Evolutionary conservation across 2,329 filamentous ascomycete genomes (phyloP), one percentile per base, ranked within the genome.

Genomic region (Trichoderma endophyticum): DNA sequence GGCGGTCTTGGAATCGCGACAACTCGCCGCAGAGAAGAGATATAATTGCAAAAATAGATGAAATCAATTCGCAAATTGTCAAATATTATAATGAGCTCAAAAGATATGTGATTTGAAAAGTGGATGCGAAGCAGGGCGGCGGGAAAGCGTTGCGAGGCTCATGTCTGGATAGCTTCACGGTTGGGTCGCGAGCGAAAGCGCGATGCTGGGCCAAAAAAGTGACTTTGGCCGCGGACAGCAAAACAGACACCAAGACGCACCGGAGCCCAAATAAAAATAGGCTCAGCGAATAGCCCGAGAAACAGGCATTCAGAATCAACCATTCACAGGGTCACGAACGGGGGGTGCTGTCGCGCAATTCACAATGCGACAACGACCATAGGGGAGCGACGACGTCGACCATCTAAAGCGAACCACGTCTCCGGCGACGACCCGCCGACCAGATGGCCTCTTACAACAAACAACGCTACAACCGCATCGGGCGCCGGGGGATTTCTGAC

Each of bases 91-190:
- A 6, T 14, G 1, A 15, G 14, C 15, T 1, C 18, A 59, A 24
- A 21, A 43, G 28, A 6, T 1, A 1, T 12, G 3, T 18, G 5
- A 32, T 71, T 72, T n/a, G 12, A 14, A 6, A 3, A 1, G n/a
- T 48, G 73, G 69, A 32, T 36, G 77, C 68, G 74, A 51, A 69
- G 74, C 74, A 70, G 73, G 72, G 70, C 61, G 71, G 21, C 71
- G 70, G 66, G 69, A 68, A 74, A 74, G 72, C 39, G 73, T 72
- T 73, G 63, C 72, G 73, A 74, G 67, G 69, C 72, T 69, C 72
- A 74, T 72, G 74, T 81, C 79, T 74, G 77, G 78, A 80, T 80
- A 80, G 79, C 79, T 80, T 80, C 78, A 80, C 66, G 56, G 57
- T 34, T 32, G 26, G 43, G 21, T 68, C 59, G 72, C 65, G 57